These are phyloP conservation scores for Mrakiaceae sp. DNA, from an alignment of 1,284 basidiomycete genomes.

Conservation along the genomic window DNA sequence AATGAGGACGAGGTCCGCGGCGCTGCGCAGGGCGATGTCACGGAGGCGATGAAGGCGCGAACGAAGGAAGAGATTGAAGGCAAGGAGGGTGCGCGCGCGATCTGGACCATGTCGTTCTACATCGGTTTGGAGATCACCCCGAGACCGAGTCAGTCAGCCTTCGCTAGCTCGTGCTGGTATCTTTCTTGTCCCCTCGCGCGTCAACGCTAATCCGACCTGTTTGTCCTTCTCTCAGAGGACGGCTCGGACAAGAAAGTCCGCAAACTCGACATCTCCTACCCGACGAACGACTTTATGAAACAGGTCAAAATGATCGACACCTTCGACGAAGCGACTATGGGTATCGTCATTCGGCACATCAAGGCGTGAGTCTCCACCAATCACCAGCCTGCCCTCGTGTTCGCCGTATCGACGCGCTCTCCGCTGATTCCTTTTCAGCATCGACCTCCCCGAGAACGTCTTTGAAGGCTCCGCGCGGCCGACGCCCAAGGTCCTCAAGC, in stretches of 20 bases:
- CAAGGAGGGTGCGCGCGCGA: conserved; percentile 51
- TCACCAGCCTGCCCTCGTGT: neutral
- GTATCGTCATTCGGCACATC: conserved; percentile 85
- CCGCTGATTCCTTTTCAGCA: conserved; percentile 35
- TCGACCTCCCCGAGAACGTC: conserved; percentile 65
- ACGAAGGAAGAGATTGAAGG: conserved; percentile 70
- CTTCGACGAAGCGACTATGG: conserved; percentile 86
- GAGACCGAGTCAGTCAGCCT: conserved; percentile 57
- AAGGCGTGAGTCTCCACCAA: conserved; percentile 54
- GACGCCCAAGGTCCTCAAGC: conserved; percentile 49
- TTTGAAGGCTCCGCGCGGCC: conserved; percentile 70
- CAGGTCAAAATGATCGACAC: conserved; percentile 93
- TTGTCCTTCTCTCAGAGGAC: conserved; percentile 23
- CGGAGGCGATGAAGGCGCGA: conserved; percentile 56
- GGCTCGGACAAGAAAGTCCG: conserved; percentile 35
- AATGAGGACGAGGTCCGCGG: conserved; percentile 74
- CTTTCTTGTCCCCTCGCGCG: conserved; percentile 3
- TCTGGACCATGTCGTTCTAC: conserved; percentile 91
- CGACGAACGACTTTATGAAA: conserved; percentile 91
- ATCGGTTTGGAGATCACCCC: conserved; percentile 90
- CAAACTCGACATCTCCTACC: conserved; percentile 90
- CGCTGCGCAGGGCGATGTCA: conserved; percentile 81
- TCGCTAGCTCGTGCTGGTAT: neutral
- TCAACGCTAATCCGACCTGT: neutral
- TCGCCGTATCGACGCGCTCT: too few species aligned